Conservation (phyloP, 345 rosid genomes). For the Jatropha curcas region DNA sequence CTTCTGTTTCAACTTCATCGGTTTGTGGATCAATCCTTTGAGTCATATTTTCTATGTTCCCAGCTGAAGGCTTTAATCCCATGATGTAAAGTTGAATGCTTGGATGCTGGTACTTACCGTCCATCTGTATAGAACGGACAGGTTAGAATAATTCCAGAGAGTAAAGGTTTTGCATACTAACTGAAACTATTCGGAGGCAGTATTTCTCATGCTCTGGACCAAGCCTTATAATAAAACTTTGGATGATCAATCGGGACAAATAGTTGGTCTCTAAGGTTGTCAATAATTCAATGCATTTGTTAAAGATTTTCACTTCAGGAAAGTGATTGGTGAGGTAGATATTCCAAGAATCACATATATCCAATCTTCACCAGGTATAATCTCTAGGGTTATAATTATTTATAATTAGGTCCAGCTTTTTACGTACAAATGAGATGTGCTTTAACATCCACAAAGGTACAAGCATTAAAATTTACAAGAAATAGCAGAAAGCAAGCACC, state of each 20-base stretch:
- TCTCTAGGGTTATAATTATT: background rate
- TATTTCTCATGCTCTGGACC: background rate
- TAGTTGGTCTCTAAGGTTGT: background rate
- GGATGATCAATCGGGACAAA: too few relatives aligned
- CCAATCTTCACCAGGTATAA: background rate
- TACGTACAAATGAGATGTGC: background rate
- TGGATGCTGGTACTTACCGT: constrained; percentile 74
- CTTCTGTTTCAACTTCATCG: constrained; percentile 31
- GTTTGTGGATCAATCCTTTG: constrained; percentile 17
- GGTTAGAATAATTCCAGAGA: background rate
- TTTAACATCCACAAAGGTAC: background rate
- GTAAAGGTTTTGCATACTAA: background rate
- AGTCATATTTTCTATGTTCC: constrained; percentile 23
- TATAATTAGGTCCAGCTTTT: background rate
- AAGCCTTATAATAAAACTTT: background rate
- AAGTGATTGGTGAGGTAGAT: background rate
- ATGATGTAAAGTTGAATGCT: constrained; percentile 85
- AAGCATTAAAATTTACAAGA: background rate
- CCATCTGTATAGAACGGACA: constrained; percentile 56
- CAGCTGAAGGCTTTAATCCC: constrained; percentile 47
- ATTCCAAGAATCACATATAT: background rate
- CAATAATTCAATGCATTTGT: background rate
- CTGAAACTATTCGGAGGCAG: background rate
- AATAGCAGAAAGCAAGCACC: constrained; percentile 38
- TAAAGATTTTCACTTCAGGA: background rate